Evolutionary conservation across 1,139 yeast genomes (phyloP), one percentile per base, ranked within the genome.

Genomic region (Arxiozyma slooffiae): DNA sequence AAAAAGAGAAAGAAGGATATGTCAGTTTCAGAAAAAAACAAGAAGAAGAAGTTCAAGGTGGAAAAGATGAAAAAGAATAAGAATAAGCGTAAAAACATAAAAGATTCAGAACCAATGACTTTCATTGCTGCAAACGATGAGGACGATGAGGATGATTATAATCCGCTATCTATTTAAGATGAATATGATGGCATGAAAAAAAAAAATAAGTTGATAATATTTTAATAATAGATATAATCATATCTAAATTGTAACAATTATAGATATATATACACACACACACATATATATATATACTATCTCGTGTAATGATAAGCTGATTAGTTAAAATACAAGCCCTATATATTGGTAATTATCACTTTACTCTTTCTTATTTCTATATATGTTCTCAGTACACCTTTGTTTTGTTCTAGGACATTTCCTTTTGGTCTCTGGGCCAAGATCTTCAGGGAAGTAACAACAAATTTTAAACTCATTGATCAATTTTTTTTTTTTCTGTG

Each of bases 301-400:
- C 26, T 20, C 5, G 6, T 21, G 24, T 17, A 39, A 39, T 20
- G 41, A 14, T 21, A 39, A 20, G 5, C 24, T 21, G 17, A 39
- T 14, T 22, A 39, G 14, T 41, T 18, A 45, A 17, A 38, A 43
- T 14, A 42, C 44, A 6, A 39, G 34, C 41, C 59, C 63, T 41
- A 89, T 64, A 24, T 68, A 60, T 55, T 73, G 73, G 67, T 82
- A 83, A 69, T 79, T 83, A 22, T 77, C 77, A 24, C 83, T 72
- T 3, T 69, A 70, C 44, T 68, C 61, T 66, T 78, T 78, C 66
- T 86, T 86, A 18, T 68, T 64, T 49, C 69, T 68, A 40, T 82
- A 62, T 46, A 88, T 62, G 44, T 67, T 69, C 55, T 78, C 81
- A 49, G 78, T 76, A 16, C 77, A 67, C 46, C 64, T 72, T 37